These are phyloP conservation scores for Rosa chinensis DNA, from an alignment of 306 rosid species.

Conservation along the genomic window DNA sequence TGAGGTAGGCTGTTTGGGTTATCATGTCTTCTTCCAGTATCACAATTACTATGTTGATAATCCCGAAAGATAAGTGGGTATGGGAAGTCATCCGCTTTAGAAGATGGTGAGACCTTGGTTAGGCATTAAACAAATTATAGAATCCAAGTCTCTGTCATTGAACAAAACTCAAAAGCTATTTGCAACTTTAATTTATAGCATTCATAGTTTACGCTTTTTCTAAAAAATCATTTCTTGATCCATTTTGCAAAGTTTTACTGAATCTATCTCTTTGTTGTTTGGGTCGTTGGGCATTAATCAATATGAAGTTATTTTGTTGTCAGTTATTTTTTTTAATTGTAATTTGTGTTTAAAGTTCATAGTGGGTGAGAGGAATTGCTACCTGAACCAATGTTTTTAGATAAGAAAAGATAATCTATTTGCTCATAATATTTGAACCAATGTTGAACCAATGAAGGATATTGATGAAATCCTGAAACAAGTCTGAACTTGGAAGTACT, in stretches of 20 bases:
- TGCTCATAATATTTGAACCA: neutral
- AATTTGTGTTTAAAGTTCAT: no score
- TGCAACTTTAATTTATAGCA: neutral
- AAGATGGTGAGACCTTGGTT: neutral
- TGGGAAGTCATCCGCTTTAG: neutral
- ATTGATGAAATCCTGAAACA: neutral
- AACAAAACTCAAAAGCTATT: neutral
- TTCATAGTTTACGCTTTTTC: neutral
- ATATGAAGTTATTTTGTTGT: neutral
- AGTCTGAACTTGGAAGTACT: neutral
- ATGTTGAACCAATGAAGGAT: neutral
- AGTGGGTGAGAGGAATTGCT: neutral
- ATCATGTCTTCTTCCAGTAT: neutral
- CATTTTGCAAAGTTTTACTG: neutral
- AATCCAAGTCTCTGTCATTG: slow-evolving; percentile 2
- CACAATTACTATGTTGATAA: neutral
- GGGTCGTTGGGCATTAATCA: neutral
- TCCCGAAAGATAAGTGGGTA: no score
- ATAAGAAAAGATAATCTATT: neutral
- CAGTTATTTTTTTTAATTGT: neutral
- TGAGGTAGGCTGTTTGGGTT: neutral
- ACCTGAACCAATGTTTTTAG: neutral
- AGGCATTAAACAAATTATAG: neutral
- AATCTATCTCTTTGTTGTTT: neutral
- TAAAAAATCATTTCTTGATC: neutral